Evolutionary conservation across 2,329 filamentous ascomycete species (phyloP).

Genomic region (Hypoxylon sp.): DNA sequence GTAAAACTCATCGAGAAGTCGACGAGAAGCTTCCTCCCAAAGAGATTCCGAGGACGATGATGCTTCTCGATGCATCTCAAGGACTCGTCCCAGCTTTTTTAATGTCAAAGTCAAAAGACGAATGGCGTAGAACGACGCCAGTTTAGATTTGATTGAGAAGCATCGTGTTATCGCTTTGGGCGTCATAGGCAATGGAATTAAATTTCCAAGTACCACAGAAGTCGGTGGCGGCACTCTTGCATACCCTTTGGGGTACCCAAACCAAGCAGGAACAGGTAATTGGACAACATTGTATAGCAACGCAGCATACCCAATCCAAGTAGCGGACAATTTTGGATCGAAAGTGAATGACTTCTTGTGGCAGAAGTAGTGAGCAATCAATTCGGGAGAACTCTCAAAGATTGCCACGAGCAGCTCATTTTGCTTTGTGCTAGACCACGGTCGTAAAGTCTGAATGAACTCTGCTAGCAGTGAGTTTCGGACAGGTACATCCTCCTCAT

Average conservation of each 20-base stretch:
- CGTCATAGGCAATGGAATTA: constrained; percentile 85
- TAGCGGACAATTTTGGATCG: constrained; percentile 91
- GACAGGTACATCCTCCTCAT: constrained; percentile 76
- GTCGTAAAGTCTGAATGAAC: constrained; percentile 83
- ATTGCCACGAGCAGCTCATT: constrained; percentile 85
- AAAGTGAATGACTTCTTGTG: constrained; percentile 85
- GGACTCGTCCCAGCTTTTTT: constrained; percentile 78
- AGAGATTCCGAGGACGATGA: constrained; percentile 62
- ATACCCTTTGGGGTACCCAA: constrained; percentile 76
- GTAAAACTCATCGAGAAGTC: constrained; percentile 81
- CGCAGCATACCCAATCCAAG: constrained; percentile 94
- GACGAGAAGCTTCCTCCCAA: constrained; percentile 79
- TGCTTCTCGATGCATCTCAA: constrained; percentile 72
- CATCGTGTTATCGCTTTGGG: constrained; percentile 86
- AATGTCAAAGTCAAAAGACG: constrained; percentile 84
- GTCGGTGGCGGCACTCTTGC: constrained; percentile 81
- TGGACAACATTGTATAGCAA: constrained; percentile 87
- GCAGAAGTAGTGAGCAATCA: constrained; percentile 89
- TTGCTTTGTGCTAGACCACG: constrained; percentile 86
- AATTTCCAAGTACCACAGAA: constrained; percentile 84
- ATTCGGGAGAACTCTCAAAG: constrained; percentile 85
- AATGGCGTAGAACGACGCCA: constrained; percentile 88
- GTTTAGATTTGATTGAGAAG: constrained; percentile 80
- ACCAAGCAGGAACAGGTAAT: constrained; percentile 78
- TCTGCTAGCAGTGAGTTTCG: constrained; percentile 85